Percentiles rank a stretch among this genome's conserved stretches.
Evolutionary conservation across 345 rosid genomes (phyloP).

Genomic region (Eucalyptus globulus): DNA sequence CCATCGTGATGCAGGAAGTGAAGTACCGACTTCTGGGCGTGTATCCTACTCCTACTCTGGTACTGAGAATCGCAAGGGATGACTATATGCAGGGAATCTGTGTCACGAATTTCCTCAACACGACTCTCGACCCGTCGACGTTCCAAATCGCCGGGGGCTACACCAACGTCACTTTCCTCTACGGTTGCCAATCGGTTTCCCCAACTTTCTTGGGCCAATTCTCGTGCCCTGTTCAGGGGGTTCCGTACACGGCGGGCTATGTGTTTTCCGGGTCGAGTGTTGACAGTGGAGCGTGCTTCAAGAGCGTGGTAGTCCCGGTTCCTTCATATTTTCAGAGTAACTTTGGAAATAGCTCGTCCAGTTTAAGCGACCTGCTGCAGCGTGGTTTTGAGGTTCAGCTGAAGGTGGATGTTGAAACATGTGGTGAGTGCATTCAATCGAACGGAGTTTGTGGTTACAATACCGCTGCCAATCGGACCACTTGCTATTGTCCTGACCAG

Average conservation of each 20-base stretch:
- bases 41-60: not conserved
- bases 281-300: not conserved
- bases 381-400: not conserved
- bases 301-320: conserved; percentile 1
- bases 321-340: fast-evolving
- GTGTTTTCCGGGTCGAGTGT: not conserved
- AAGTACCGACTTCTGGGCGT: not conserved
- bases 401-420: not conserved
- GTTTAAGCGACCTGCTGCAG: not conserved
- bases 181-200: not conserved
- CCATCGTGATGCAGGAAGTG: not conserved
- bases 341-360: not conserved
- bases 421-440: not conserved
- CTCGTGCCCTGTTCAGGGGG: not conserved
- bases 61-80: conserved; percentile 2
- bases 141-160: not conserved
- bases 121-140: not conserved
- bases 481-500: not conserved
- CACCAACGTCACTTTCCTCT: not conserved
- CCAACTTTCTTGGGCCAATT: not conserved
- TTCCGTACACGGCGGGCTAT: not conserved
- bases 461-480: not conserved
- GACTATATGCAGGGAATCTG: conserved; percentile 9
- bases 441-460: conserved; percentile 1
- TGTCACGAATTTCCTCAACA: not conserved